Evolutionary conservation across 768 basidiomycete species (phyloP).

Genomic region (Peribolospora kevripleyi): DNA sequence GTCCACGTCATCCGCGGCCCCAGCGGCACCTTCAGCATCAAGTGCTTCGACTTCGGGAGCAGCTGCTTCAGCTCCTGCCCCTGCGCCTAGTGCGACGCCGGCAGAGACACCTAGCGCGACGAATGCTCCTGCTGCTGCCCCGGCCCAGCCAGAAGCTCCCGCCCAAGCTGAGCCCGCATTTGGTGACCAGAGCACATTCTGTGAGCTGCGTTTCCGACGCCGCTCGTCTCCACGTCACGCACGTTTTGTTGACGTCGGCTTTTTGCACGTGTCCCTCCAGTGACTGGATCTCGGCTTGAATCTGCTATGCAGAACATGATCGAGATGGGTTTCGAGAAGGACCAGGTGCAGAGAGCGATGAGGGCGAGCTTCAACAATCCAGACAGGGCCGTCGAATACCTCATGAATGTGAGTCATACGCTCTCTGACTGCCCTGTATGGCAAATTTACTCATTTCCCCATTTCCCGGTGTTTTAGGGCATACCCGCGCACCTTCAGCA

Average conservation of each 20-base stretch:
- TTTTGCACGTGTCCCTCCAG: constrained; percentile 2
- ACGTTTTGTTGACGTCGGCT: neutral
- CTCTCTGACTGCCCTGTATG: constrained; percentile 4
- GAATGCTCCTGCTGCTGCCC: constrained; percentile 18
- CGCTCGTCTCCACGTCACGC: constrained; percentile 28
- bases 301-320: constrained; percentile 55
- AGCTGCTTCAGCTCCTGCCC: constrained; percentile 16
- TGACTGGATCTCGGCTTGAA: constrained; percentile 54
- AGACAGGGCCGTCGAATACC: constrained; percentile 91
- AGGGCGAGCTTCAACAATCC: constrained; percentile 93
- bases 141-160: constrained; percentile 6
- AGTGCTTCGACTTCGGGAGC: constrained; percentile 15
- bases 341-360: constrained; percentile 60
- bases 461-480: constrained; percentile 28
- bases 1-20: constrained; percentile 1
- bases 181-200: constrained; percentile 14
- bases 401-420: constrained; percentile 47
- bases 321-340: constrained; percentile 81
- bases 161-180: constrained; percentile 8
- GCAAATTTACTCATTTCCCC: neutral
- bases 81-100: constrained; percentile 17
- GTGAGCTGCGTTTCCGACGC: constrained; percentile 25
- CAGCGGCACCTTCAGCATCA: constrained; percentile 22
- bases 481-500: constrained; percentile 45
- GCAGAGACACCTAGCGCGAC: constrained; percentile 12